A percentile compares a stretch with the other conserved stretches of the same genome.
Conservation (phyloP, 441 rosid genomes). For the Raphanus hybrid region DNA sequence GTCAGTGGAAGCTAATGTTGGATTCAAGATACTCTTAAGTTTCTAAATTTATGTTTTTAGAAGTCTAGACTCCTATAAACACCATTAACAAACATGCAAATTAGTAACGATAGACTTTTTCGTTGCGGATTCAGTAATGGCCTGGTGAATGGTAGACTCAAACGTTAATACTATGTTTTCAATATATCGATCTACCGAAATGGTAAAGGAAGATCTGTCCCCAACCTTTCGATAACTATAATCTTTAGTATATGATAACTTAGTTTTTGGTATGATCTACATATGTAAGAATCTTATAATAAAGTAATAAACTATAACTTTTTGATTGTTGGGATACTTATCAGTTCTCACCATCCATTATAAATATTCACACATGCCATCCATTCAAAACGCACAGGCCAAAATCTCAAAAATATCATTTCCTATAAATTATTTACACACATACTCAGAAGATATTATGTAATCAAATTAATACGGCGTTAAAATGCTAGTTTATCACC, state of each 20-base stretch:
- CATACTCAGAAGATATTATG: neutral
- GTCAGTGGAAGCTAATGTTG: neutral
- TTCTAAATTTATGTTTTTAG: neutral
- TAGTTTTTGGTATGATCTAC: neutral
- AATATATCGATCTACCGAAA: neutral
- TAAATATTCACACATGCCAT: conserved; percentile 14
- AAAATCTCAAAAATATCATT: neutral
- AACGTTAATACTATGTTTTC: neutral
- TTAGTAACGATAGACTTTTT: neutral
- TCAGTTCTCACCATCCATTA: neutral
- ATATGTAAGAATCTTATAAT: neutral
- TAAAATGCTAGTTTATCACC: neutral
- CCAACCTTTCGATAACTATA: neutral
- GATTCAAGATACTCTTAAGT: conserved; percentile 6
- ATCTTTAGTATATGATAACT: neutral
- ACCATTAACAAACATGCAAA: neutral
- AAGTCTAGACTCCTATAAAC: neutral
- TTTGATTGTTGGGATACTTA: conserved; percentile 11
- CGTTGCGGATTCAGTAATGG: neutral
- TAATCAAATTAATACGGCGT: neutral
- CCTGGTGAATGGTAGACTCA: conserved; percentile 2
- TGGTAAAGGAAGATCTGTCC: neutral
- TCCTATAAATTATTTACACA: neutral
- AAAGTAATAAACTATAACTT: neutral
- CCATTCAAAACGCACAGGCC: conserved; percentile 1